A percentile compares a stretch with the other conserved stretches of the same genome.
phyloP scores from a whole-genome alignment of 2,329 filamentous ascomycete genomes.

The Calonectria leucothoes region DNA sequence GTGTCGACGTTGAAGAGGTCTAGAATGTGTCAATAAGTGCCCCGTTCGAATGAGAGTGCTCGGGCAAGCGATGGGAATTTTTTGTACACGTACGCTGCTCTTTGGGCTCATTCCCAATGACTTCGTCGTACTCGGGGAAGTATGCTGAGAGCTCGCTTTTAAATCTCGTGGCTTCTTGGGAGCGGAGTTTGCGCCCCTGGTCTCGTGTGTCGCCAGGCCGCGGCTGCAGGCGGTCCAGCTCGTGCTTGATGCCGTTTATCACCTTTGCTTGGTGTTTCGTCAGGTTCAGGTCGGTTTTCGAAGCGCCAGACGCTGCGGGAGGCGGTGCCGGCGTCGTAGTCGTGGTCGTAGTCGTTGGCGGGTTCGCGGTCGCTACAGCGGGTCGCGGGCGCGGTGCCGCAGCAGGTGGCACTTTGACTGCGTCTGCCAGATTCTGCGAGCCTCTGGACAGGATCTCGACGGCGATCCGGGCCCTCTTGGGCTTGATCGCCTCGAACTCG shows the following conservation, averaged over 20 bases:
- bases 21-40: slow-evolving; percentile 49
- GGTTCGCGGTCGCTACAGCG: slow-evolving; percentile 27
- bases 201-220: slow-evolving; percentile 59
- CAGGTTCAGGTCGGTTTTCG: slow-evolving; percentile 44
- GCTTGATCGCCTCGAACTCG: slow-evolving; percentile 57
- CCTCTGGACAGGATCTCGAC: slow-evolving; percentile 61
- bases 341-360: slow-evolving; percentile 25
- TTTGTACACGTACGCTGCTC: slow-evolving; percentile 73
- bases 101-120: slow-evolving; percentile 86
- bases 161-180: slow-evolving; percentile 84
- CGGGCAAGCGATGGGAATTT: slow-evolving; percentile 31
- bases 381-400: slow-evolving; percentile 36
- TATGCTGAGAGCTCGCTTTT: slow-evolving; percentile 93
- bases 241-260: slow-evolving; percentile 71
- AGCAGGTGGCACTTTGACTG: slow-evolving; percentile 40
- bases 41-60: background rate
- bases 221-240: slow-evolving; percentile 68
- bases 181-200: slow-evolving; percentile 83
- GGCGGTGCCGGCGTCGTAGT: slow-evolving; percentile 19
- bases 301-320: slow-evolving; percentile 22
- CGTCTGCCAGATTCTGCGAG: slow-evolving; percentile 36
- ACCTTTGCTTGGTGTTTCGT: slow-evolving; percentile 69
- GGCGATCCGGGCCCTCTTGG: slow-evolving; percentile 64
- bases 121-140: slow-evolving; percentile 93
- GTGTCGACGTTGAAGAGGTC: slow-evolving; percentile 81